Evolutionary conservation across 257 asterid species (phyloP), one percentile per base, ranked within the genome.

Genomic region (Solanum ahanhuiri): DNA sequence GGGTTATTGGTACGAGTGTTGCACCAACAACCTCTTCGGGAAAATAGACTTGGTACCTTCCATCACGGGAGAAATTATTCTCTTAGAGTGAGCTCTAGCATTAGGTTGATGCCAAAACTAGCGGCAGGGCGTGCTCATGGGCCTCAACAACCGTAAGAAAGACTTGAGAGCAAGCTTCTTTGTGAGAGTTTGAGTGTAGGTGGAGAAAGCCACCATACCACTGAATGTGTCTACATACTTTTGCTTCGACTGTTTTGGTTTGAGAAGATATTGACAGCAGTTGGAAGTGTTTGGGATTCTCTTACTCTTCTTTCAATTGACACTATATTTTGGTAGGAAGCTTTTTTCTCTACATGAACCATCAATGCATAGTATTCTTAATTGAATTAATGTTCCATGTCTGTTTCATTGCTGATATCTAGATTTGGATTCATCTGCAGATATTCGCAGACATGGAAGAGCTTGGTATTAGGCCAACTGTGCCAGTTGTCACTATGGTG

Each of bases 381-480:
- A 43, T 43, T 43, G 64, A 77, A 23, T 8, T 77, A 79, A 1
- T 79, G 66, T 45, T 3, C 15, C 12, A 30, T 25, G 17, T 45
- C 41, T 45, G 17, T 43, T 77, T 9, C 63, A 18, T 81, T 82
- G 67, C 71, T 82, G 12, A 87, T 72, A 54, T 31, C 11, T 66
- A 11, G 20, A 12, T 23, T 64, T 84, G 6, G 8, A 14, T 86
- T 73, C 84, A 31, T 72, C 60, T 91, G 82, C 88, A 96, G 98
- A 88, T 92, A 93, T 96, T 95, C 77, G 99, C 98, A 69, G 98
- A 95, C 91, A 95, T 95, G 99, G 98, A 96, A 91, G 99, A 95
- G 93, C 99, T 96, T 7, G 93, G 98, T 30, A 87, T 93, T 70
- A 89, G 92, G 70, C 98, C 99, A n/a, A 93, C 91, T 35, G 81